A percentile compares a stretch with the other conserved stretches of the same genome.
Evolutionary conservation across 768 basidiomycete species (phyloP).

Genomic region (Pisolithus tinctorius): DNA sequence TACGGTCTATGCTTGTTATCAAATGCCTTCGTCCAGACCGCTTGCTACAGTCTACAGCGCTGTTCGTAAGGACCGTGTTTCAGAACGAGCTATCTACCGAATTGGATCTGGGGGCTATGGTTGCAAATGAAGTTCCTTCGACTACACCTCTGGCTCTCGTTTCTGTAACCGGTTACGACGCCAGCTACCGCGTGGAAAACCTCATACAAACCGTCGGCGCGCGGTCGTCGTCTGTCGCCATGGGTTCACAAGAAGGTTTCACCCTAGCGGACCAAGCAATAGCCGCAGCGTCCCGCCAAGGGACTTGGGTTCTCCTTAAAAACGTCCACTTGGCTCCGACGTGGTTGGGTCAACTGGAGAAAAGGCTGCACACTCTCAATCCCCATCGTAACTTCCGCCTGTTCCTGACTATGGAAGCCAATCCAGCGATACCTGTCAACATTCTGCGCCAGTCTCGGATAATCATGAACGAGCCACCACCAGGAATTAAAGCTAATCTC

Average conservation of each 20-base stretch:
- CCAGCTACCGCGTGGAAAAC: slow-evolving; percentile 93
- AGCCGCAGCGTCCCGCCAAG: slow-evolving; percentile 83
- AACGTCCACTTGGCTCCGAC: slow-evolving; percentile 94
- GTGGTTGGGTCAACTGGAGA: slow-evolving; percentile 95
- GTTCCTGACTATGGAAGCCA: slow-evolving; percentile 98
- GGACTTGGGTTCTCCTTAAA: slow-evolving; percentile 94
- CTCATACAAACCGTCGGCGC: slow-evolving; percentile 71
- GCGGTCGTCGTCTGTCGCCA: slow-evolving; percentile 85
- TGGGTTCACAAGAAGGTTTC: slow-evolving; percentile 99
- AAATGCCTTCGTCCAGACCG: slow-evolving; percentile 94
- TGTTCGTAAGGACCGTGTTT: slow-evolving; percentile 74
- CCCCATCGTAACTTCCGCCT: slow-evolving; percentile 90
- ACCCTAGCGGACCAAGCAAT: slow-evolving; percentile 95
- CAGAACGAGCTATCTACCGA: slow-evolving; percentile 71
- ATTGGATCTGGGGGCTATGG: slow-evolving; percentile 74
- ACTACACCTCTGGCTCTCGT: slow-evolving; percentile 83
- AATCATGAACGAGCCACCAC: slow-evolving; percentile 98
- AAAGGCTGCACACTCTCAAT: slow-evolving; percentile 88
- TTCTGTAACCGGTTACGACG: slow-evolving; percentile 95
- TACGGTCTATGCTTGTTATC: slow-evolving; percentile 71
- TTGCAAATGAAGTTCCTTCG: slow-evolving; percentile 70
- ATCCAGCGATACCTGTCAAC: slow-evolving; percentile 90
- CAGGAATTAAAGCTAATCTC: slow-evolving; percentile 94
- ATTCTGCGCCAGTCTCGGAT: slow-evolving; percentile 93
- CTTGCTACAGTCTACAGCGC: slow-evolving; percentile 72